Evolutionary conservation across 768 basidiomycete species (phyloP).

Genomic region (Mycena vulgaris): DNA sequence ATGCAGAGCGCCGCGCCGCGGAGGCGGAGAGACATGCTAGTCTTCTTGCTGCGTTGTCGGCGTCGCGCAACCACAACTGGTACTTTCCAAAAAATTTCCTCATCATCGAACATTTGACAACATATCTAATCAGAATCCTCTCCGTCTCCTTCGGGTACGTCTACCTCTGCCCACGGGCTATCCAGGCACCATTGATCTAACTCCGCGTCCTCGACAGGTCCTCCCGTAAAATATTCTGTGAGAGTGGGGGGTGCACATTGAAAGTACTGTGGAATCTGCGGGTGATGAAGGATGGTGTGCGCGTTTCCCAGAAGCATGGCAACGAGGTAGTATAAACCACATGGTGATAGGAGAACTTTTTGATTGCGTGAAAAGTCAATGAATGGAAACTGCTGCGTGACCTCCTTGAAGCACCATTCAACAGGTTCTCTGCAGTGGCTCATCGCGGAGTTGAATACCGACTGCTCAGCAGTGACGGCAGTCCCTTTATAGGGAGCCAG

Average conservation of each 20-base stretch:
- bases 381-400: slow-evolving; percentile 34
- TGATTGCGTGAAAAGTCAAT: slow-evolving; percentile 35
- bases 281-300: slow-evolving; percentile 35
- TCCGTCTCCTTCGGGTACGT: background rate
- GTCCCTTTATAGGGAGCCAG: slow-evolving; percentile 36
- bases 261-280: slow-evolving; percentile 36
- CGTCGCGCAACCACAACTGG: background rate
- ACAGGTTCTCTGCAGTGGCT: slow-evolving; percentile 38
- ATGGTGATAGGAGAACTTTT: slow-evolving; percentile 36
- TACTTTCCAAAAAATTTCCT: background rate
- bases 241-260: slow-evolving; percentile 34
- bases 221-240: slow-evolving; percentile 31
- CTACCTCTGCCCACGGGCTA: slow-evolving; percentile 12
- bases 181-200: slow-evolving; percentile 33
- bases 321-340: slow-evolving; percentile 36
- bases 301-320: slow-evolving; percentile 33
- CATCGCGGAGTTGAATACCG: slow-evolving; percentile 31
- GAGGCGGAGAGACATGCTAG: slow-evolving; percentile 25
- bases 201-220: slow-evolving; percentile 32
- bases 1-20: slow-evolving; percentile 2
- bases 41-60: background rate
- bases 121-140: background rate
- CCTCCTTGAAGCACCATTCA: slow-evolving; percentile 38
- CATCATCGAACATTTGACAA: background rate
- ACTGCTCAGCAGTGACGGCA: slow-evolving; percentile 25